phyloP scores from a whole-genome alignment of 495 filamentous ascomycete species.

The Cryomyces minteri region DNA sequence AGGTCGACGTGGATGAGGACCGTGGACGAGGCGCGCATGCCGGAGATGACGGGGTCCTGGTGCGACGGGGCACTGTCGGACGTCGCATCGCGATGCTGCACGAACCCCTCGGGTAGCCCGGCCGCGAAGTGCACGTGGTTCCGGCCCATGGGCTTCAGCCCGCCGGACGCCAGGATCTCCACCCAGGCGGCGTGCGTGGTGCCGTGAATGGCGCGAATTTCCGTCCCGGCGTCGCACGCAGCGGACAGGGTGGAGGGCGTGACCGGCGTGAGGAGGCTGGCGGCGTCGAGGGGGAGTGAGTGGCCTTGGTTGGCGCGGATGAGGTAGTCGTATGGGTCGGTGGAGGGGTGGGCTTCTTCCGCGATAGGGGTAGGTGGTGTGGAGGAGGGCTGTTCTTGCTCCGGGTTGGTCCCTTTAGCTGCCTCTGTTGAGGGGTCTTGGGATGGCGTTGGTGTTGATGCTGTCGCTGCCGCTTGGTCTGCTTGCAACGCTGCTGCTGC shows the following conservation, averaged over 20 bases:
- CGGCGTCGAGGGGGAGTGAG: conserved; percentile 41
- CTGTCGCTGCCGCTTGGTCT: conserved; percentile 10
- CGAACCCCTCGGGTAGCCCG: conserved; percentile 33
- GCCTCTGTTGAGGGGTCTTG: background rate
- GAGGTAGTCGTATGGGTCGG: conserved; percentile 47
- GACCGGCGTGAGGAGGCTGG: conserved; percentile 42
- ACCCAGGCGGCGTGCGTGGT: conserved; percentile 66
- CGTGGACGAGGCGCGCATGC: conserved; percentile 67
- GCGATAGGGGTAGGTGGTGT: background rate
- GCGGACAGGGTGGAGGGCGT: conserved; percentile 8
- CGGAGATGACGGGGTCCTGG: conserved; percentile 43
- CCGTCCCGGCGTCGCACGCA: conserved; percentile 29
- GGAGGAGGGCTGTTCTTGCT: background rate
- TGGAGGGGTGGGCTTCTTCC: conserved; percentile 2
- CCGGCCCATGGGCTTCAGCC: conserved; percentile 59
- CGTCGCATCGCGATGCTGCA: conserved; percentile 6
- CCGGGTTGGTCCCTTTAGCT: background rate
- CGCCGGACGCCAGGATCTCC: conserved; percentile 50
- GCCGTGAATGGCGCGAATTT: conserved; percentile 60
- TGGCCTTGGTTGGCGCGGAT: conserved; percentile 96
- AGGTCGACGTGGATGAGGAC: conserved; percentile 70
- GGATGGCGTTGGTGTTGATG: conserved; percentile 9
- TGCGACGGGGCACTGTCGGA: background rate
- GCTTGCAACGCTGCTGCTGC: conserved; percentile 2
- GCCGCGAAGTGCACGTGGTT: conserved; percentile 79